A percentile compares a stretch with the other conserved stretches of the same genome.
These are phyloP conservation scores for Cladophialophora bantiana DNA, from an alignment of 2,329 filamentous ascomycete species.

Conservation along the genomic window DNA sequence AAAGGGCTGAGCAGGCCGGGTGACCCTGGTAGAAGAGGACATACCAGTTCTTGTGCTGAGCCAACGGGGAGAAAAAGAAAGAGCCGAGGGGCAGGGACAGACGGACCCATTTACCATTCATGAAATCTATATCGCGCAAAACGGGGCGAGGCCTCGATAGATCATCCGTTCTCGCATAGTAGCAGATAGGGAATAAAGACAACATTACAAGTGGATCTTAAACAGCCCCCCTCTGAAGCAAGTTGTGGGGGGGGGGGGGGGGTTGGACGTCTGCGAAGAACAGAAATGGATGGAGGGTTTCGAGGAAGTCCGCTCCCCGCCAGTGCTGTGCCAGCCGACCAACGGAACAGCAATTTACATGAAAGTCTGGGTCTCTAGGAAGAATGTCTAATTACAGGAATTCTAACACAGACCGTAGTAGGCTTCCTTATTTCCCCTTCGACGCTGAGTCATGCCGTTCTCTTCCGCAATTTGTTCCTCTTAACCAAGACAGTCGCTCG, in stretches of 20 bases:
- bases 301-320: no score
- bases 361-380: background rate
- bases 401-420: background rate
- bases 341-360: background rate
- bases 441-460: background rate
- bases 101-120: no score
- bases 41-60: slow-evolving; percentile 64
- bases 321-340: background rate
- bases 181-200: no score
- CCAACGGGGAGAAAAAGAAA: no score
- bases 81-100: background rate
- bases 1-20: slow-evolving; percentile 71
- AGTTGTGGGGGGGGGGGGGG: no score
- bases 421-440: background rate
- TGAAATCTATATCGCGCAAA: no score
- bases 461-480: background rate
- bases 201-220: no score
- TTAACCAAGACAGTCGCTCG: background rate
- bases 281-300: no score
- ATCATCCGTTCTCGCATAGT: no score
- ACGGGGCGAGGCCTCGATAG: no score
- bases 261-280: no score
- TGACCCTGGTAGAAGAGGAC: slow-evolving; percentile 79
- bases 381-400: slow-evolving; percentile 1
- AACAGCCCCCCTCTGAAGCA: no score